Evolutionary conservation across 2,329 filamentous ascomycete species (phyloP).

Genomic region (Tolypocladium inflatum): DNA sequence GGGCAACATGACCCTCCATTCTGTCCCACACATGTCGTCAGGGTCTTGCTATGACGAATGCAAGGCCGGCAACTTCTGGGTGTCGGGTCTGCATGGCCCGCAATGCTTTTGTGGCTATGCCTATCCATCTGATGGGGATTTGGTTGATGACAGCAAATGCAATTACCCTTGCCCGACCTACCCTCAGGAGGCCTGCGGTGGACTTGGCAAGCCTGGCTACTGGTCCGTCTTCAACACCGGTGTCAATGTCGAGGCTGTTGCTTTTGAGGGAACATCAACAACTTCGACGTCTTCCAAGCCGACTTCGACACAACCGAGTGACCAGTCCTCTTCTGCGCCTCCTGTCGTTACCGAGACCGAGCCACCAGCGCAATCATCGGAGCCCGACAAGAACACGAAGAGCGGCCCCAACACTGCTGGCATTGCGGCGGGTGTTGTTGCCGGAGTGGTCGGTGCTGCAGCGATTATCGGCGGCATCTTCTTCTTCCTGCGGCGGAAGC

Average conservation of each 20-base stretch:
- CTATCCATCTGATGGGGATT: slow-evolving; percentile 48
- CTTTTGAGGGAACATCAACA: slow-evolving; percentile 8
- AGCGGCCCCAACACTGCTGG: slow-evolving; percentile 62
- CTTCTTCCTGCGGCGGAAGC: slow-evolving; percentile 66
- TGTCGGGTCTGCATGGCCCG: slow-evolving; percentile 53
- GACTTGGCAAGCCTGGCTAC: slow-evolving; percentile 14
- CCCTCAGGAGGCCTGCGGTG: slow-evolving; percentile 49
- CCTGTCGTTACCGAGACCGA: slow-evolving; percentile 8
- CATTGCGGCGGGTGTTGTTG: slow-evolving; percentile 81
- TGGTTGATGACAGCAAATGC: slow-evolving; percentile 53
- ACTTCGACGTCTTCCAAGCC: slow-evolving; percentile 14
- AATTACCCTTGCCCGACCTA: slow-evolving; percentile 57
- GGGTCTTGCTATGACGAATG: slow-evolving; percentile 33
- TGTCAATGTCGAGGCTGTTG: slow-evolving; percentile 25
- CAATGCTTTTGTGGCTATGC: slow-evolving; percentile 65
- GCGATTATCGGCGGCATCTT: slow-evolving; percentile 59
- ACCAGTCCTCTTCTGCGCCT: slow-evolving; percentile 9
- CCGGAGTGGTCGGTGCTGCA: slow-evolving; percentile 63
- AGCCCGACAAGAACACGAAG: slow-evolving; percentile 11
- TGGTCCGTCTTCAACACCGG: slow-evolving; percentile 44
- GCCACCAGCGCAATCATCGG: slow-evolving; percentile 8
- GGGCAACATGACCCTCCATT: slow-evolving; percentile 26
- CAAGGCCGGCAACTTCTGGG: slow-evolving; percentile 33
- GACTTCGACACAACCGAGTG: neutral
- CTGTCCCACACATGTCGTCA: slow-evolving; percentile 18